A percentile compares a stretch with the other conserved stretches of the same genome.
These are phyloP conservation scores for Geranomyces variabilis DNA, from an alignment of 192 early-diverging fungal species.

Conservation along the genomic window DNA sequence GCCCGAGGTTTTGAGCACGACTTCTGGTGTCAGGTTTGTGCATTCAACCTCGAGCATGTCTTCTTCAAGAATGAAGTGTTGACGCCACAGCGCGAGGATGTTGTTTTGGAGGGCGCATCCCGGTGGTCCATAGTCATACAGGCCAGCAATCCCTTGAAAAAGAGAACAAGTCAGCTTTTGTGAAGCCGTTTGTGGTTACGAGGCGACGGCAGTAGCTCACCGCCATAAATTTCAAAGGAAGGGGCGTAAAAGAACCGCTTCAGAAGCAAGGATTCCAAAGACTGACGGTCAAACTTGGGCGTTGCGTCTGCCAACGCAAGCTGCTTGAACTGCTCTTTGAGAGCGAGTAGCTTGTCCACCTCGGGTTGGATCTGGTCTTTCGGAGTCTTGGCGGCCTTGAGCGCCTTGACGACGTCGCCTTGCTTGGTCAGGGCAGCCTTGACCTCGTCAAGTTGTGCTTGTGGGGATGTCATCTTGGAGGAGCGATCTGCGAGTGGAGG, in stretches of 20 bases:
- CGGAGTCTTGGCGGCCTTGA: slow-evolving; percentile 47
- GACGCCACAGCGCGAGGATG: slow-evolving; percentile 98
- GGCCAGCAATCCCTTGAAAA: slow-evolving; percentile 81
- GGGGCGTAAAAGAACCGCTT: slow-evolving; percentile 98
- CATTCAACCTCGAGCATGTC: slow-evolving; percentile 99
- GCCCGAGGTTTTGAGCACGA: slow-evolving; percentile 95
- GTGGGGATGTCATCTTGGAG: no score
- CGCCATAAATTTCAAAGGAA: slow-evolving; percentile 93
- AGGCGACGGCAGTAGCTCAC: no score
- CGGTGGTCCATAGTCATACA: slow-evolving; percentile 97
- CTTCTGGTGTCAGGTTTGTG: slow-evolving; percentile 94
- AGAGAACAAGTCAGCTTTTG: not conserved
- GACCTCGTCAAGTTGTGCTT: slow-evolving; percentile 25
- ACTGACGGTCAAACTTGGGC: slow-evolving; percentile 63
- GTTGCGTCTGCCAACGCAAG: slow-evolving; percentile 17
- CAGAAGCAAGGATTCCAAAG: slow-evolving; percentile 74
- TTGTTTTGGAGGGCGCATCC: slow-evolving; percentile 87
- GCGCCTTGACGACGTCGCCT: slow-evolving; percentile 50
- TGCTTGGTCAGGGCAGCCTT: slow-evolving; percentile 42
- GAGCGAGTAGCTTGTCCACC: slow-evolving; percentile 41
- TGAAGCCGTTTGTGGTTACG: no score
- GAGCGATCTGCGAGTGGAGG: no score
- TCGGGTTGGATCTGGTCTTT: slow-evolving; percentile 45
- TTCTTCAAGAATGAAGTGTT: slow-evolving; percentile 96
- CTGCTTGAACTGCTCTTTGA: slow-evolving; percentile 50